phyloP scores from a whole-genome alignment of 2,329 filamentous ascomycete genomes.

The Reticulascus tulasneorum region DNA sequence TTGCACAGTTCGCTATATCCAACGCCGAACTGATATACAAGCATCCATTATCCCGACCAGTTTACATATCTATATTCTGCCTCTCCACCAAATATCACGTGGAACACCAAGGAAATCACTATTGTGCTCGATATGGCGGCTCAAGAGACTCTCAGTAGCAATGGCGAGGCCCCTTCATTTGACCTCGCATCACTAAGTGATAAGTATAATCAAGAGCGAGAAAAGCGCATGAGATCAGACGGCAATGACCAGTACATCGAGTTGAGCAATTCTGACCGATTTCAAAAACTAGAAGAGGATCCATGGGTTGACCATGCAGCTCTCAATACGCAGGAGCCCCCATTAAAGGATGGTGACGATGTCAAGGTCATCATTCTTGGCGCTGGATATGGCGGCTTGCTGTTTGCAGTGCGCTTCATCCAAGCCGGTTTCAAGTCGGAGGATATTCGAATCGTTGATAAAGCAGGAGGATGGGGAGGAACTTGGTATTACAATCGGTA shows the following conservation, averaged over 20 bases:
- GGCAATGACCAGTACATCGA: slow-evolving; percentile 28
- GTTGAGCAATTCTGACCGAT: slow-evolving; percentile 17
- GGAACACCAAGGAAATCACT: too few relatives aligned
- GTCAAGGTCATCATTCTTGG: slow-evolving; percentile 29
- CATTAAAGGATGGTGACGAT: slow-evolving; percentile 21
- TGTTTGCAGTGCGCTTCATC: slow-evolving; percentile 23
- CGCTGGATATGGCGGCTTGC: slow-evolving; percentile 29
- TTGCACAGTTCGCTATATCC: too few relatives aligned
- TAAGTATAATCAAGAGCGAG: slow-evolving; percentile 29
- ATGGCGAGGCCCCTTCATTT: slow-evolving; percentile 3
- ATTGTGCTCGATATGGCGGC: too few relatives aligned
- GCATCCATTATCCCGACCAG: too few relatives aligned
- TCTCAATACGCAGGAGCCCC: slow-evolving; percentile 19
- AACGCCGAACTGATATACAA: too few relatives aligned
- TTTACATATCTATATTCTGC: too few relatives aligned
- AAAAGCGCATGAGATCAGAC: slow-evolving; percentile 27
- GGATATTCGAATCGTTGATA: slow-evolving; percentile 38
- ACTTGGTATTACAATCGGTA: slow-evolving; percentile 52
- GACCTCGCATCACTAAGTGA: slow-evolving; percentile 18
- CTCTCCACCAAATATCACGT: too few relatives aligned
- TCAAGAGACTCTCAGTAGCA: too few relatives aligned
- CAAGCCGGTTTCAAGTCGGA: slow-evolving; percentile 19
- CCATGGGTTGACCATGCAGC: slow-evolving; percentile 30
- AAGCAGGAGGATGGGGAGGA: slow-evolving; percentile 41
- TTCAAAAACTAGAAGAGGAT: slow-evolving; percentile 24